These are phyloP conservation scores for Margaritispora aquatica DNA, from an alignment of 495 filamentous ascomycete genomes.

Conservation along the genomic window DNA sequence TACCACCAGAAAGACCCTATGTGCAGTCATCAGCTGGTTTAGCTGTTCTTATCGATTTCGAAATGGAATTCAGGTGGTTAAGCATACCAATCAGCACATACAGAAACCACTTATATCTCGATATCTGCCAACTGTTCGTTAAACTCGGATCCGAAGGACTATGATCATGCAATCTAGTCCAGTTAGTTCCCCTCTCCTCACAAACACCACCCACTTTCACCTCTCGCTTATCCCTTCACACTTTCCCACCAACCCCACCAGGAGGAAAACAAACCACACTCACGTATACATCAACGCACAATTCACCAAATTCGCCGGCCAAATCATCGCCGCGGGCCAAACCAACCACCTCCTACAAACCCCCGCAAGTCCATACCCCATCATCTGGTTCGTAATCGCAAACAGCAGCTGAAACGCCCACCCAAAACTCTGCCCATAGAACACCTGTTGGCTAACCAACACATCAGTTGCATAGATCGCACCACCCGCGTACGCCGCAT, in stretches of 20 bases:
- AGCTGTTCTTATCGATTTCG: neutral
- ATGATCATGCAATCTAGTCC: conserved; percentile 52
- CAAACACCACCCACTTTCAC: neutral
- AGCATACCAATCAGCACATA: conserved; percentile 43
- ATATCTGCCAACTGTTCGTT: conserved; percentile 59
- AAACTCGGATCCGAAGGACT: conserved; percentile 47
- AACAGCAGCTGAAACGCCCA: conserved; percentile 61
- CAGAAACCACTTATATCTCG: conserved; percentile 60
- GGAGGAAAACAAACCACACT: neutral
- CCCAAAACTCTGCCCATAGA: conserved; percentile 34
- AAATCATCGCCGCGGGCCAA: conserved; percentile 68
- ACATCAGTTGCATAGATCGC: neutral
- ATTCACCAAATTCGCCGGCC: conserved; percentile 60
- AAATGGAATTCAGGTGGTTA: neutral
- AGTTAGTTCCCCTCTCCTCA: neutral
- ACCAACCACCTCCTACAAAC: conserved; percentile 60
- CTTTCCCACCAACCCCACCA: no score
- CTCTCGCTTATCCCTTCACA: no score
- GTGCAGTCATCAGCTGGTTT: neutral
- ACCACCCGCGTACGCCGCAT: neutral
- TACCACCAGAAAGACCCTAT: conserved; percentile 50
- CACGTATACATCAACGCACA: conserved; percentile 56
- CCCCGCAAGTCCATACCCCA: conserved; percentile 70
- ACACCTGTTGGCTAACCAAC: conserved; percentile 34
- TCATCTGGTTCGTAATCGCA: conserved; percentile 61